Conservation (phyloP, 805 yeast genomes). For the Kazachstania kunashirensis region DNA sequence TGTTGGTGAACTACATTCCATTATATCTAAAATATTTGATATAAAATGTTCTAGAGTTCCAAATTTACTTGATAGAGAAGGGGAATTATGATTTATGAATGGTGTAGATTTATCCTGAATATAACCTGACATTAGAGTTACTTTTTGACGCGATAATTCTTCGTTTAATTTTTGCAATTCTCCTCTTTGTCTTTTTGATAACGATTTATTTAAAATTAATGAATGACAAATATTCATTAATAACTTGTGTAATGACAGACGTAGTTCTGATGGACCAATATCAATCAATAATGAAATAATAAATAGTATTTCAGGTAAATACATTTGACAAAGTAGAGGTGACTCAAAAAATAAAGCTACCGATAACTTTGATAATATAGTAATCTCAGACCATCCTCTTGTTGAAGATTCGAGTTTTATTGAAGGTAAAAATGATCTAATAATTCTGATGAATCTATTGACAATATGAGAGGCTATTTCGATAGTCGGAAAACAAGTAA, state of each 20-base stretch:
- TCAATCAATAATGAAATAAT: constrained; percentile 48
- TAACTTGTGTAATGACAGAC: constrained; percentile 48
- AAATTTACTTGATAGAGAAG: constrained; percentile 30
- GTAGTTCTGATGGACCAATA: constrained; percentile 41
- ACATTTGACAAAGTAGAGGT: constrained; percentile 46
- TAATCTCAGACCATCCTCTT: constrained; percentile 56
- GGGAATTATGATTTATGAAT: constrained; percentile 24
- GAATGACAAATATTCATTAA: constrained; percentile 62
- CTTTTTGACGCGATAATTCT: constrained; percentile 44
- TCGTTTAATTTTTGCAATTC: constrained; percentile 37
- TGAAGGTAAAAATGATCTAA: constrained; percentile 39
- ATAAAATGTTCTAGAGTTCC: constrained; percentile 47
- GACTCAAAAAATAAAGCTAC: constrained; percentile 63
- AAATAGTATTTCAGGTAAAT: constrained; percentile 59
- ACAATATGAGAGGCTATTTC: constrained; percentile 58
- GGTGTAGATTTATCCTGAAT: constrained; percentile 39
- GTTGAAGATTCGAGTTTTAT: constrained; percentile 32
- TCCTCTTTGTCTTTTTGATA: constrained; percentile 31
- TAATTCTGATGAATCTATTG: constrained; percentile 42
- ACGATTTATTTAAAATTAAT: constrained; percentile 45
- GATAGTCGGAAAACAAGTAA: constrained; percentile 54
- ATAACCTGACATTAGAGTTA: constrained; percentile 57
- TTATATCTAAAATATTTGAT: constrained; percentile 41
- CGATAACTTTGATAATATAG: constrained; percentile 51
- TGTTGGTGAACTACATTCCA: constrained; percentile 36